Evolutionary conservation across 108 stramenopile species (phyloP), one percentile per base, ranked within the genome.

Genomic region (Tribonema minus): DNA sequence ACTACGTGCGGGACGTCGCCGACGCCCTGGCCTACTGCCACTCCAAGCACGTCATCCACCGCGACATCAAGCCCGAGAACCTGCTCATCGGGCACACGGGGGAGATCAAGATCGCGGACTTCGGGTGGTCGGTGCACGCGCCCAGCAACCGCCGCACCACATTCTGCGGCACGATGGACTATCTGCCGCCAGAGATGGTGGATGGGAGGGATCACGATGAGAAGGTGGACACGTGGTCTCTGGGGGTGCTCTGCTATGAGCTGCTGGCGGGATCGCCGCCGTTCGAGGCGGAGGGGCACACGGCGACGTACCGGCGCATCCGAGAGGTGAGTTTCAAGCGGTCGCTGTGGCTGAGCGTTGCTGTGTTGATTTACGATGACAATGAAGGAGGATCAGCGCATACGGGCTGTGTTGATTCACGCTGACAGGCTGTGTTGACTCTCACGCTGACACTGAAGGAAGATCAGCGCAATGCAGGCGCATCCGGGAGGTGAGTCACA

Each of bases 51-150:
- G 94, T 97, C 1, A 97, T 99, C 68, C 98, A 99, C 80, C 89
- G 98, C 28, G 96, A 99, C 78, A 97, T 99, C 87, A 99, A 99
- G 82, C 98, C 98, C 15, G 97, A 99, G 80, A 99, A 99, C 80
- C 86, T 99, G 3, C 80, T 99, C 26, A 61, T 99, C 28, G 96
- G 95, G 4, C 88, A 91, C 30, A 77, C 89, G 60, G 91, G 92
- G 27, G 95, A 97, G 72, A 89, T 99, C 40, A 99, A 99, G 88
- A 96, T 99, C 76, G 98, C 98, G 9, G 98, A 99, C 85, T 99
- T 99, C 82, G 98, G 98, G 30, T 99, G 98, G 98, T 93, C 92
- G 26, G 95, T 97, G 37, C 98, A 99, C 79, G 94, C 96, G 3
- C 95, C 96, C 25, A 91, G 93, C 23, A 88, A 88, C 31, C 83